A percentile compares a stretch with the other conserved stretches of the same genome.
These are phyloP conservation scores for Xerocomus amazonicus DNA, from an alignment of 1,284 basidiomycete species.

Conservation along the genomic window DNA sequence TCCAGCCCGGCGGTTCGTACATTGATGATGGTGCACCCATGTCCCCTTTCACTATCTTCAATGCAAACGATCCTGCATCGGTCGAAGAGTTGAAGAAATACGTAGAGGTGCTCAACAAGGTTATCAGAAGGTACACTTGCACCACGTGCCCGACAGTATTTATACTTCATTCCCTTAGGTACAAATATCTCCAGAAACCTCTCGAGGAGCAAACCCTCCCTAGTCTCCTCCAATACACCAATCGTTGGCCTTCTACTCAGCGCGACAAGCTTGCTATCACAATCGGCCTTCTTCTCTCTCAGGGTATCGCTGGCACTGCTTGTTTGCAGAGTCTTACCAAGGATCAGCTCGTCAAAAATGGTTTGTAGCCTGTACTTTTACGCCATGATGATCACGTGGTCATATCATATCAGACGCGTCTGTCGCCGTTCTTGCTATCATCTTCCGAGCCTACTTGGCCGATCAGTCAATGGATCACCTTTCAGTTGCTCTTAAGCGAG, in stretches of 20 bases:
- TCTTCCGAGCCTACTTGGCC: conserved; percentile 78
- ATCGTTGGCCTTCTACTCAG: conserved; percentile 74
- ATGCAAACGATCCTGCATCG: conserved; percentile 73
- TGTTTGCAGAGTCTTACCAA: conserved; percentile 84
- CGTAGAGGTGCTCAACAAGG: conserved; percentile 90
- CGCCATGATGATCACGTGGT: conserved; percentile 6
- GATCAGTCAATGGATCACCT: conserved; percentile 88
- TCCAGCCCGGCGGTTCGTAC: conserved; percentile 92
- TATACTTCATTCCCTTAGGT: conserved; percentile 47
- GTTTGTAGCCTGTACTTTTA: conserved; percentile 37
- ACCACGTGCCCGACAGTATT: conserved; percentile 1
- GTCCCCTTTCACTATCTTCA: conserved; percentile 82
- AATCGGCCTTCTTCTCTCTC: conserved; percentile 77
- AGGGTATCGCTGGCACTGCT: conserved; percentile 73
- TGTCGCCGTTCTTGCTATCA: conserved; percentile 70
- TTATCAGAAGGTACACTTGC: conserved; percentile 76
- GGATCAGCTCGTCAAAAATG: conserved; percentile 94
- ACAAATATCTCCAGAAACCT: conserved; percentile 97
- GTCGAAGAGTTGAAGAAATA: conserved; percentile 88
- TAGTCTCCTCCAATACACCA: conserved; percentile 83
- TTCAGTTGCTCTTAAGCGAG: conserved; percentile 70
- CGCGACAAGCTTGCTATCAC: conserved; percentile 82
- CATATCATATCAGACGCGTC: conserved; percentile 56
- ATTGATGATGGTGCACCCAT: conserved; percentile 81
- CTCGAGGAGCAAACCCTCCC: conserved; percentile 86